phyloP scores from a whole-genome alignment of 768 basidiomycete genomes.

The Pleurotus tuber-regium region DNA sequence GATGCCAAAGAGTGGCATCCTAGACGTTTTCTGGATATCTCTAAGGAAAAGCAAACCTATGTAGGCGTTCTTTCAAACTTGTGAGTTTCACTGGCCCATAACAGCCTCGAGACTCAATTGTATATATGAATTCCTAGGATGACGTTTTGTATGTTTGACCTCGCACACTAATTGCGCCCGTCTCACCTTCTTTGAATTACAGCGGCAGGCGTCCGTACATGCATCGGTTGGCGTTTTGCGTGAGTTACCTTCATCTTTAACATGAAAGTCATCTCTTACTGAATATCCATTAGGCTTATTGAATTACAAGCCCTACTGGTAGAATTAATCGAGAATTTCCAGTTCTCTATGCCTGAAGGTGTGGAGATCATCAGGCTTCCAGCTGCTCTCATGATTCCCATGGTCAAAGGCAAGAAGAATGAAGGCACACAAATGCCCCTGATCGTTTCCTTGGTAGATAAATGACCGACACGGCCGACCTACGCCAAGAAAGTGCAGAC shows the following conservation, averaged over 20 bases:
- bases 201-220: constrained; percentile 12
- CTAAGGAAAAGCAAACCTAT: constrained; percentile 13
- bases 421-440: constrained; percentile 31
- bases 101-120: background rate
- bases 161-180: background rate
- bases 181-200: background rate
- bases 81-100: constrained; percentile 16
- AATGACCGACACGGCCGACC: too few species aligned
- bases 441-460: constrained; percentile 19
- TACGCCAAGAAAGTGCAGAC: too few species aligned
- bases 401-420: constrained; percentile 9
- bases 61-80: constrained; percentile 23
- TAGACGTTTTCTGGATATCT: constrained; percentile 15
- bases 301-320: background rate
- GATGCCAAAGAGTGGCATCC: constrained; percentile 21
- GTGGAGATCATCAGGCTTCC: background rate
- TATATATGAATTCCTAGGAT: background rate
- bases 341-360: background rate
- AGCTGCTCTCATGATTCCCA: background rate
- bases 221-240: constrained; percentile 16
- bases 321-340: background rate
- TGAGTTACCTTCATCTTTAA: background rate
- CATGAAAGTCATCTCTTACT: background rate
- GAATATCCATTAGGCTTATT: too few species aligned
- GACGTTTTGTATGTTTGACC: background rate